Base-by-base conservation (phyloP, 345 rosid genomes). In the Syzygium grande region DNA sequence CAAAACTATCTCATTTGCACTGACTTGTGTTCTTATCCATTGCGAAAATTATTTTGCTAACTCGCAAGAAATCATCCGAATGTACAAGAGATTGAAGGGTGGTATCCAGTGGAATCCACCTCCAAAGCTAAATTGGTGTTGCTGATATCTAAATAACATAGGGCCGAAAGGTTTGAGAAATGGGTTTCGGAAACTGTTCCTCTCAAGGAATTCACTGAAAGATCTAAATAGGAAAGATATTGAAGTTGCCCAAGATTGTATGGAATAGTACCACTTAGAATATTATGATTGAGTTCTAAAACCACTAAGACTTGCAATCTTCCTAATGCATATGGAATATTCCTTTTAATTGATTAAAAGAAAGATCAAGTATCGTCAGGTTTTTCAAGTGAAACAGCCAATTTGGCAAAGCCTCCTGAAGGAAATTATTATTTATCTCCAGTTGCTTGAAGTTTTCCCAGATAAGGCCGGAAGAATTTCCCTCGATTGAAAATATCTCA, bases 181-280 rank as follows among this genome's bases (percentile, higher is more conserved):
- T 88, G 88, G 19, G 11, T 52, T 58, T 85, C 84, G 1, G 53
- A 87, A 19, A 90, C 19, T 4, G 51, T 52, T 53, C 90, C 89
- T 11, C 51, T 11, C 63, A 90, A 84, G 52, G 7, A 16, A 46
- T 89, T 89, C 6, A 43, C 53, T 9, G 86, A 55, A 84, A 90
- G 83, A 61, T 73, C 84, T 34, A 90, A 29, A 2, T 3, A 9
- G 3, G 5, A 5, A 15, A 90, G 88, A 34, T 49, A n/a, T 5
- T 88, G 78, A 51, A 87, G 84, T 25, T 85, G 49, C 2, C 85
- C 85, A 1, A 88, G 53, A 27, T 25, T 22, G 5, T 34, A 29
- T 23, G 83, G 53, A 34, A 86, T 46, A 51, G 49, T 59, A 3
- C 87, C 87, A 43, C 49, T 46, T 52, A 86, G 63, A 12, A 25